Evolutionary conservation across 108 stramenopile genomes (phyloP), one percentile per base, ranked within the genome.

Genomic region (Nannochloropsis salina): DNA sequence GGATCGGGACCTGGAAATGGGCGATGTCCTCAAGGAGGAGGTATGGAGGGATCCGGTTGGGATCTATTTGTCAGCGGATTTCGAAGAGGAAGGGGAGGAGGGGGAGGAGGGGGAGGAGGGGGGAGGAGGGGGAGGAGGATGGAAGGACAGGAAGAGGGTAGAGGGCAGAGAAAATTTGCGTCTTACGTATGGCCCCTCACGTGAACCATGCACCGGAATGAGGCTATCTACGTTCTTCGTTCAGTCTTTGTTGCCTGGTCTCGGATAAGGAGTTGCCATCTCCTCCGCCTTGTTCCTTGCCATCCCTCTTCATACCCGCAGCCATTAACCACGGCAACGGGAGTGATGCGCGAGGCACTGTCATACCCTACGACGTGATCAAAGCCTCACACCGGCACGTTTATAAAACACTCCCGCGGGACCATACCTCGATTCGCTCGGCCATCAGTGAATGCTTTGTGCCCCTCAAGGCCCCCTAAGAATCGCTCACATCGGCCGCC

Each of bases 81-180:
- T 74, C n/a, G 61, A 74, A n/a, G 61, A 74, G 61, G 61, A 74
- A n/a, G 61, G n/a, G 61, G 61, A 74, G 61, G 61, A 74, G 61
- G 61, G n/a, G 61, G 61, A 74, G 61, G 61, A 5, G 5, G 61
- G 6, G 61, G 61, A 74, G 61, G 47, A 15, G 47, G 47, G 47
- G 10, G 47, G 47, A 15, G 15, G 47, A 15, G 47, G 47, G 15
- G 47, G 61, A 74, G 8, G 61, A 74, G 47, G 15, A 51, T 31
- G 31, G 31, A 31, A 31, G 31, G 31, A 31, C 31, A 74, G 61
- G 61, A n/a, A n/a, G 61, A 74, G 61, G 2, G n/a, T 6, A 6
- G 15, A 8, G 61, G 6, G n/a, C 15, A 4, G 6, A 74, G 61
- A 6, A 74, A 74, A 74, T n/a, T 74, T 6, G 31, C 31, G 31